Evolutionary conservation across 352 stramenopile genomes (phyloP).

Genomic region (Pythium sp.): DNA sequence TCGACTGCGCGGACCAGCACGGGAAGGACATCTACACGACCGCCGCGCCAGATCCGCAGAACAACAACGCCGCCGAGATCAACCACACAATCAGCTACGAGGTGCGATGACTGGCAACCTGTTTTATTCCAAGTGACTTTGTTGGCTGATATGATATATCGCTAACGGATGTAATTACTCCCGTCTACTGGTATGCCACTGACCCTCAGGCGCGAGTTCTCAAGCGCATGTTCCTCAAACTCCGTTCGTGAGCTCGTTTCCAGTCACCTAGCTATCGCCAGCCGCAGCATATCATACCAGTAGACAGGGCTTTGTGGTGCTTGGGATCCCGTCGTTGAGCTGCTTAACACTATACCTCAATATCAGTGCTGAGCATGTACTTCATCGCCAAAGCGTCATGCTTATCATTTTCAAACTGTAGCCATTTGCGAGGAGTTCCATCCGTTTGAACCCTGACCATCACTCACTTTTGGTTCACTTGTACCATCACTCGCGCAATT

Average conservation of each 20-base stretch:
- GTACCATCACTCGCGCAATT: background rate
- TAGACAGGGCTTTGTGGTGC: too few relatives aligned
- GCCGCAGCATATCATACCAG: too few relatives aligned
- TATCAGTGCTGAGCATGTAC: too few relatives aligned
- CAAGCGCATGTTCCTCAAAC: slow-evolving; percentile 93
- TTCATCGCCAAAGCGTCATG: too few relatives aligned
- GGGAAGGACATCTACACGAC: slow-evolving; percentile 90
- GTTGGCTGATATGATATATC: background rate
- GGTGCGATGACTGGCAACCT: slow-evolving; percentile 22
- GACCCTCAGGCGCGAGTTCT: slow-evolving; percentile 75
- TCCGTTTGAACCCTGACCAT: slow-evolving; percentile 10
- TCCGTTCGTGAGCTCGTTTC: slow-evolving; percentile 54
- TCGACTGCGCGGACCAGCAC: slow-evolving; percentile 89
- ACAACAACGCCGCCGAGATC: slow-evolving; percentile 31
- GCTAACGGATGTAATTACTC: background rate
- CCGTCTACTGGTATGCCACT: background rate
- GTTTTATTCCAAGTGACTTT: background rate
- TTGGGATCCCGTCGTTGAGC: too few relatives aligned
- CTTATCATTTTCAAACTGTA: slow-evolving; percentile 2
- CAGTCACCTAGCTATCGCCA: background rate
- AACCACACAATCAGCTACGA: slow-evolving; percentile 92
- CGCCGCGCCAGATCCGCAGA: slow-evolving; percentile 44
- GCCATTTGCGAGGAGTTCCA: slow-evolving; percentile 1
- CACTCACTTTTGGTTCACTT: background rate
- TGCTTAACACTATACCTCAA: too few relatives aligned